Percentiles rank a stretch among this genome's conserved stretches.
phyloP scores from a whole-genome alignment of 2,329 filamentous ascomycete genomes.

The Magnaporthiopsis rhizophila region DNA sequence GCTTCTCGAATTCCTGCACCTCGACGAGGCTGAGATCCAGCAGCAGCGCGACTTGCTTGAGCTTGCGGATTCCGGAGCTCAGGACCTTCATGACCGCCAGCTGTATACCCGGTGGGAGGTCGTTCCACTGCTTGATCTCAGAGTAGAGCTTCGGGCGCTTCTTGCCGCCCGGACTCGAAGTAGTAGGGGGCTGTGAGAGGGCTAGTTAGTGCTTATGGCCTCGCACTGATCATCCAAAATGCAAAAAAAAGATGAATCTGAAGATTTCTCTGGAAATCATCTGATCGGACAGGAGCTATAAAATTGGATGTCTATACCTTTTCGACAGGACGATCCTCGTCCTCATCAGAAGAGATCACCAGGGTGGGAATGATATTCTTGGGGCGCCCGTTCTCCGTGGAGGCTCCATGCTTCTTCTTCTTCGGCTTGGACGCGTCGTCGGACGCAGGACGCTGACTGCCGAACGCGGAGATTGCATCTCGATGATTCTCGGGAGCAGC shows the following conservation, averaged over 20 bases:
- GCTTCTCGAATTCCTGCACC: constrained; percentile 6
- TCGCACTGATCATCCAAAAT: too few relatives aligned
- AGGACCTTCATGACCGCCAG: constrained; percentile 14
- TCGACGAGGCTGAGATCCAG: constrained; percentile 9
- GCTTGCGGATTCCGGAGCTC: constrained; percentile 6
- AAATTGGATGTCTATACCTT: too few relatives aligned
- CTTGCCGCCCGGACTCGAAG: too few relatives aligned
- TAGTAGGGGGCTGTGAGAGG: too few relatives aligned
- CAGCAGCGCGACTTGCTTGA: not conserved
- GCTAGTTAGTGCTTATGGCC: too few relatives aligned
- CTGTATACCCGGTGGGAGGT: constrained; percentile 12
- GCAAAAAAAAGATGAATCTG: too few relatives aligned
- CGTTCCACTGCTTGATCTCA: not conserved
- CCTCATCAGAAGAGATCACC: not conserved
- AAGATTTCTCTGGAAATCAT: too few relatives aligned
- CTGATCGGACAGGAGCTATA: too few relatives aligned
- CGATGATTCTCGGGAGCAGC: not conserved
- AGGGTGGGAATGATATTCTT: not conserved
- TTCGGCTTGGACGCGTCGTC: too few relatives aligned
- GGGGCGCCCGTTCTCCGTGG: too few relatives aligned
- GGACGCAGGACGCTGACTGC: not conserved
- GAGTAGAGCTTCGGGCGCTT: too few relatives aligned
- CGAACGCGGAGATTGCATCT: not conserved
- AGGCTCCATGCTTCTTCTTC: too few relatives aligned
- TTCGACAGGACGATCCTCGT: not conserved